Percentiles rank a stretch among this genome's conserved stretches.
Conservation (phyloP, 305 asterid species). For the Solanum hybrid region DNA sequence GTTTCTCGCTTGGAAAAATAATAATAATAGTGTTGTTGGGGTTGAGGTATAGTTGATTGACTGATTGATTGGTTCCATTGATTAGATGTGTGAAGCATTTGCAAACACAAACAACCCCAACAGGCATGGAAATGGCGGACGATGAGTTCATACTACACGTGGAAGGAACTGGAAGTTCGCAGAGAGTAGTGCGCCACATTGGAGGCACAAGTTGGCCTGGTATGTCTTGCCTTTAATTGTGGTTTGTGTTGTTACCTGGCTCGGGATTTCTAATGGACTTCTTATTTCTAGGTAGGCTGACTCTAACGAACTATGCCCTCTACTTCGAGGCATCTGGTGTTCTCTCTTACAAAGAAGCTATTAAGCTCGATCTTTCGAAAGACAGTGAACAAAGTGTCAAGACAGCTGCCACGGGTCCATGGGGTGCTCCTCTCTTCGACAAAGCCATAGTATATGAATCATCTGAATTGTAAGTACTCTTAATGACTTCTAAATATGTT, state of each 20-base stretch:
- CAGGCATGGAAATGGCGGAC: constrained; percentile 51
- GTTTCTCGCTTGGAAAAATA: neutral
- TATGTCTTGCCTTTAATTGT: constrained; percentile 13
- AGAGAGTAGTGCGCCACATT: constrained; percentile 88
- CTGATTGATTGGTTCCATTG: neutral
- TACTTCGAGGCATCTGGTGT: constrained; percentile 85
- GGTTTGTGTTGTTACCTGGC: neutral
- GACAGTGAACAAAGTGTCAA: constrained; percentile 42
- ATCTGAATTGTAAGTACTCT: constrained; percentile 56
- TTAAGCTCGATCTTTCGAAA: constrained; percentile 67
- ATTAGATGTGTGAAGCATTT: constrained; percentile 67
- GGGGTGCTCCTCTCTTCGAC: constrained; percentile 97
- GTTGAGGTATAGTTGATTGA: neutral
- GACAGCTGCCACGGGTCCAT: constrained; percentile 78
- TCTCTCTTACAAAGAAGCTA: constrained; percentile 58
- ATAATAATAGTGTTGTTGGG: neutral
- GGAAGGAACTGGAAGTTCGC: constrained; percentile 76
- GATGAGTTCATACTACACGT: constrained; percentile 90
- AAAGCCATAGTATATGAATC: constrained; percentile 77
- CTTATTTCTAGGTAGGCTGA: constrained; percentile 64
- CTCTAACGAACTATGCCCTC: constrained; percentile 80
- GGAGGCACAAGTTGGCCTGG: constrained; percentile 98
- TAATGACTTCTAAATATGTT: neutral
- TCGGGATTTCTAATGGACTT: neutral
- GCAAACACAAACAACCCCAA: constrained; percentile 68